Conservation (phyloP, 2,329 filamentous ascomycete species). For the Coniella vitis region DNA sequence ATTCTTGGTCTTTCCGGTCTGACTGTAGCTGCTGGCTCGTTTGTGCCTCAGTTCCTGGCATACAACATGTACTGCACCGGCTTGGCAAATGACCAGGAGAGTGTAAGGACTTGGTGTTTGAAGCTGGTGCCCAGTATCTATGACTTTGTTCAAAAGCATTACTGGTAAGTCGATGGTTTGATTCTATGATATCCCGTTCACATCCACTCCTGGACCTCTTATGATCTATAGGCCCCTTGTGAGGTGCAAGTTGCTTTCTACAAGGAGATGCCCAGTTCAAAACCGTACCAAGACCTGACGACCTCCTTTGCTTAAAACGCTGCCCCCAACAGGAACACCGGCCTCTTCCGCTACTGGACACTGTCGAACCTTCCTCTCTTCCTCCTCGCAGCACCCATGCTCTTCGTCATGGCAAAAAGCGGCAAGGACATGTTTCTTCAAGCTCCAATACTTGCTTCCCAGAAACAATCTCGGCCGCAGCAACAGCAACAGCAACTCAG, state of each 20-base stretch:
- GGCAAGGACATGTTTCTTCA: slow-evolving; percentile 34
- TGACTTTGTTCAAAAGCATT: slow-evolving; percentile 77
- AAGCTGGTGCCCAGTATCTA: slow-evolving; percentile 78
- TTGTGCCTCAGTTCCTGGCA: slow-evolving; percentile 67
- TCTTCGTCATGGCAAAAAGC: slow-evolving; percentile 60
- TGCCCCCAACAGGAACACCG: slow-evolving; percentile 61
- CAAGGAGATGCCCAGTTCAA: no score
- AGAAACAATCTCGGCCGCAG: background rate
- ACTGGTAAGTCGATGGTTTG: slow-evolving; percentile 60
- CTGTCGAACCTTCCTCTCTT: slow-evolving; percentile 81
- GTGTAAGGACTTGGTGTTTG: slow-evolving; percentile 66
- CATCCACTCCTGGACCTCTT: no score
- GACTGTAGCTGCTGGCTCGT: slow-evolving; percentile 58
- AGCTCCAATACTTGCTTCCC: background rate
- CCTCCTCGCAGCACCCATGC: slow-evolving; percentile 70
- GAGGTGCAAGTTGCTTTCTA: no score
- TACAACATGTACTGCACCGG: slow-evolving; percentile 62
- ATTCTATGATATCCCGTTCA: background rate
- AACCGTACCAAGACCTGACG: no score
- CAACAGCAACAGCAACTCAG: slow-evolving; percentile 7
- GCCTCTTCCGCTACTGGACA: slow-evolving; percentile 88
- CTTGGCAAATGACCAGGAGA: slow-evolving; percentile 21
- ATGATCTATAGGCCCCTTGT: no score
- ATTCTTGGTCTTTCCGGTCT: slow-evolving; percentile 60
- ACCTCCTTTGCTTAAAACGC: no score